phyloP scores from a whole-genome alignment of 169 alveolate species.

The Eimeria sp. region DNA sequence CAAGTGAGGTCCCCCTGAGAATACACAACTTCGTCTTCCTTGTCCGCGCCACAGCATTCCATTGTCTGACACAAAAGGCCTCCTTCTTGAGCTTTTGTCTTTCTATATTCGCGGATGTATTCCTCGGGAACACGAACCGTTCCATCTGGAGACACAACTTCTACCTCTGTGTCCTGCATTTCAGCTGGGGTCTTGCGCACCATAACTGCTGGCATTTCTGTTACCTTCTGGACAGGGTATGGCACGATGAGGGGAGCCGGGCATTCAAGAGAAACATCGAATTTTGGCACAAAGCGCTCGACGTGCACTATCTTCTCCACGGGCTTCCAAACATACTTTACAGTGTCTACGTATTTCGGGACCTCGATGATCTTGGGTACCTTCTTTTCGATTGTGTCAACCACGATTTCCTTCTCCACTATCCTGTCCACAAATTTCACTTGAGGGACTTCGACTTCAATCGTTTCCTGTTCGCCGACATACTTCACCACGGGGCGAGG shows the following conservation, averaged over 20 bases:
- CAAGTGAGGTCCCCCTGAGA: slow-evolving; percentile 49
- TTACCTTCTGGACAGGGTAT: slow-evolving; percentile 90
- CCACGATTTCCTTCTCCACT: slow-evolving; percentile 91
- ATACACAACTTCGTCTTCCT: slow-evolving; percentile 59
- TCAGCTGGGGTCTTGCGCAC: slow-evolving; percentile 86
- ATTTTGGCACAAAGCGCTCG: slow-evolving; percentile 90
- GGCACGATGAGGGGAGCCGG: slow-evolving; percentile 94
- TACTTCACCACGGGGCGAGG: slow-evolving; percentile 92
- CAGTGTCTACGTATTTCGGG: slow-evolving; percentile 91
- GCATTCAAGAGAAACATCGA: slow-evolving; percentile 92
- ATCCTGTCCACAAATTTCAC: slow-evolving; percentile 91
- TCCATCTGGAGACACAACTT: slow-evolving; percentile 87
- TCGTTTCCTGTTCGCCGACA: slow-evolving; percentile 91
- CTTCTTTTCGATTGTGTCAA: slow-evolving; percentile 92
- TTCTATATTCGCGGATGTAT: slow-evolving; percentile 83
- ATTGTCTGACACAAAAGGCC: slow-evolving; percentile 60
- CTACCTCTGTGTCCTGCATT: slow-evolving; percentile 81
- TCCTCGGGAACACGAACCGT: slow-evolving; percentile 87
- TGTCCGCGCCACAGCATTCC: slow-evolving; percentile 74
- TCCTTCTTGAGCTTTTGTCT: slow-evolving; percentile 29
- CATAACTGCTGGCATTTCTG: slow-evolving; percentile 92
- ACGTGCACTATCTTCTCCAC: slow-evolving; percentile 91
- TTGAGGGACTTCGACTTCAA: slow-evolving; percentile 92
- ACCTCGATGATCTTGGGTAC: slow-evolving; percentile 92
- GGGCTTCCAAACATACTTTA: slow-evolving; percentile 92